Evolutionary conservation across 1,139 yeast species (phyloP).

Genomic region (Saccharomyces hybrid): DNA sequence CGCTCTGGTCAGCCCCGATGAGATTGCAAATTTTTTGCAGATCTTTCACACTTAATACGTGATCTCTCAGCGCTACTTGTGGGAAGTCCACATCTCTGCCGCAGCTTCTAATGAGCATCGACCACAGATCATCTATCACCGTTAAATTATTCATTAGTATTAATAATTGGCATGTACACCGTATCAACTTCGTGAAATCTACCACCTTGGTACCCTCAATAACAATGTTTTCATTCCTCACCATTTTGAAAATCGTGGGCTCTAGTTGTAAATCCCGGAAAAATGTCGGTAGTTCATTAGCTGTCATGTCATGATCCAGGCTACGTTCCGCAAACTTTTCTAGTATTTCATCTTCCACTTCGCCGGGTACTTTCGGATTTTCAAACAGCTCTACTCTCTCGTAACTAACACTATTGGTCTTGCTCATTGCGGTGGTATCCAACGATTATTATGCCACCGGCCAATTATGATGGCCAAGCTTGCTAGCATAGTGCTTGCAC

Average conservation of each 20-base stretch:
- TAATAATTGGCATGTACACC: constrained; percentile 35
- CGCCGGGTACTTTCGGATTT: constrained; percentile 32
- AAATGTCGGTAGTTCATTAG: constrained; percentile 25
- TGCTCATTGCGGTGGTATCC: constrained; percentile 4
- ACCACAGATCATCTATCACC: constrained; percentile 37
- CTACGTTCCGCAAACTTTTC: constrained; percentile 35
- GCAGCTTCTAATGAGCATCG: constrained; percentile 26
- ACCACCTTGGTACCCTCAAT: constrained; percentile 36
- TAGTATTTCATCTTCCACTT: constrained; percentile 37
- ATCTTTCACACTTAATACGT: constrained; percentile 32
- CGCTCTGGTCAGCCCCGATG: constrained; percentile 30
- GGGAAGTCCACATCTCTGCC: constrained; percentile 23
- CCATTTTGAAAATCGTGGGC: constrained; percentile 17
- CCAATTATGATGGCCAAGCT: not conserved
- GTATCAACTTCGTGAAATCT: constrained; percentile 40
- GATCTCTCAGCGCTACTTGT: constrained; percentile 16
- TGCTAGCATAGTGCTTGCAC: no score
- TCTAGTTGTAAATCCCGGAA: constrained; percentile 33
- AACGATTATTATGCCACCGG: not conserved
- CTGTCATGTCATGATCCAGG: constrained; percentile 33
- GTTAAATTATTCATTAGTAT: constrained; percentile 34
- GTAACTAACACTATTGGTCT: constrained; percentile 9
- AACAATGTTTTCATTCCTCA: constrained; percentile 21
- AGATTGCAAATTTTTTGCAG: constrained; percentile 31
- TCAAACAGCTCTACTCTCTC: constrained; percentile 27